A percentile compares a stretch with the other conserved stretches of the same genome.
These are phyloP conservation scores for Oryza glumipatula DNA, from an alignment of 176 grass and related monocot genomes.

Conservation along the genomic window DNA sequence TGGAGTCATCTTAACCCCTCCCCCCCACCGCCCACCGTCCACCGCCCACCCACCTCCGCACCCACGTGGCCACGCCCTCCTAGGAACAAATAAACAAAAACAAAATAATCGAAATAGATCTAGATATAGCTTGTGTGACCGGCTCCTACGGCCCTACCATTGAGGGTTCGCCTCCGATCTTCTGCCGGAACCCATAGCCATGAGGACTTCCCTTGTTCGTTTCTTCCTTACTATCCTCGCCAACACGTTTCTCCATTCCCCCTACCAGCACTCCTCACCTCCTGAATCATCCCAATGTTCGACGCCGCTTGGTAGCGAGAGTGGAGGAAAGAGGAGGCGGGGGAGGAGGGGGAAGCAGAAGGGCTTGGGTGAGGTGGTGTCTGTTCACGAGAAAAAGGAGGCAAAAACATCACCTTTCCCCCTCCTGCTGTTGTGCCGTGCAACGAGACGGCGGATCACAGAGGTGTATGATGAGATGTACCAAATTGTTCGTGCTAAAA, in stretches of 20 bases:
- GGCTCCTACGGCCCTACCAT: not conserved
- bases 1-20: not conserved
- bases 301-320: not conserved
- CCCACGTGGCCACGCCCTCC: not conserved
- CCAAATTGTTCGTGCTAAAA: not conserved
- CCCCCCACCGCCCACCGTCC: not conserved
- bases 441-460: constrained; percentile 34
- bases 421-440: constrained; percentile 34
- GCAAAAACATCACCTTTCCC: not conserved
- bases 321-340: constrained; percentile 23
- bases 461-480: not conserved
- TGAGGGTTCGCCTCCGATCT: not conserved
- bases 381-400: constrained; percentile 6
- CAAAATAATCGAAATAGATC: not conserved
- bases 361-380: not conserved
- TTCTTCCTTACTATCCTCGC: not conserved
- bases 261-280: not conserved
- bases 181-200: not conserved
- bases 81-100: not conserved
- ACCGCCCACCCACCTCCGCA: too few relatives aligned
- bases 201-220: not conserved
- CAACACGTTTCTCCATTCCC: not conserved
- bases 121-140: not conserved
- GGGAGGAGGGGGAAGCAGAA: not conserved
- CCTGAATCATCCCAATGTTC: constrained; percentile 15